Base-by-base conservation (phyloP, 371 early-diverging fungal genomes). In the Neoconidiobolus thromboides region DNA sequence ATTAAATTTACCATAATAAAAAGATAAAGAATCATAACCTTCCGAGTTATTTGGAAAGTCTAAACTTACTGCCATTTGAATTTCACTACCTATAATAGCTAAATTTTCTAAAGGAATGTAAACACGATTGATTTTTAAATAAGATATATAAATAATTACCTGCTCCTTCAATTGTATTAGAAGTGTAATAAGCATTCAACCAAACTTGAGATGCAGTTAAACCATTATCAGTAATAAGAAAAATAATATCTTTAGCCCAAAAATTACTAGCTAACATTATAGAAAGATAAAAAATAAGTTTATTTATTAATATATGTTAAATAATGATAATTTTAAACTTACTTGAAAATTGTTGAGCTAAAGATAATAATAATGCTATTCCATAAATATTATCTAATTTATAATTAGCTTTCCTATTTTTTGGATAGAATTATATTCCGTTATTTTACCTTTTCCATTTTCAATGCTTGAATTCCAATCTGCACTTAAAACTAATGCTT, bases 231-330 rank as follows among this genome's bases (percentile, higher is more conserved):
- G 89, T 77, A 1, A 92, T 78, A 3, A 95, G 68, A 50, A 95
- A 76, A 7, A 96, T 79, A 26, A 93, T 74, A 66, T 94, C 96
- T 68, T 93, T 91, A 48, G 93, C 77, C 94, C 93, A 93, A 68
- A 84, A 82, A 43, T 83, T 81, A 61, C 61, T 73, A 83, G 83
- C 58, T 61, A 63, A 58, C 3, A 14, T 2, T 9, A 43, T 14
- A 0, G 0, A 15, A 14, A n/a, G 10, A 26, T 2, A 42, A 6
- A 9, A 5, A 26, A 26, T 26, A 26, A 26, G 26, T 26, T 26
- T 26, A 26, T 26, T 26, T 26, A 14, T 37, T 7, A n/a, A 60
- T 43, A 43, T 7, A 36, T 63, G 38, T 10, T 2, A 14, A 12
- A 53, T 51, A 15, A 37, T 0, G 10, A 61, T 42, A 2, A 4